Conservation (phyloP, 352 stramenopile species). For the Pythium aquatile region DNA sequence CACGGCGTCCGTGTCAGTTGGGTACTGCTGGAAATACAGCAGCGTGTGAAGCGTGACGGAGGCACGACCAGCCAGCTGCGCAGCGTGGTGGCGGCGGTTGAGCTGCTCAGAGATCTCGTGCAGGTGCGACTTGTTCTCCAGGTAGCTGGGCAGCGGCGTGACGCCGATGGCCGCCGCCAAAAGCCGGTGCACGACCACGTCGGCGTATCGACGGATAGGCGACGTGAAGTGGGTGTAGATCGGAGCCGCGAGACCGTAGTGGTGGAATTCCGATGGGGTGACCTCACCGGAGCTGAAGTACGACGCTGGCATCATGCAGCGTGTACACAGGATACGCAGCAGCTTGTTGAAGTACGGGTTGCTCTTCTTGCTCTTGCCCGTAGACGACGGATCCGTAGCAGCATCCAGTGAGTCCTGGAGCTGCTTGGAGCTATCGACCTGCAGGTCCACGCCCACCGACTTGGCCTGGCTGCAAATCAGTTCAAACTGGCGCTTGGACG, state of each 20-base stretch:
- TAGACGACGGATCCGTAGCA: conserved; percentile 40
- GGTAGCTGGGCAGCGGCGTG: conserved; percentile 92
- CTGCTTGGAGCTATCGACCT: conserved; percentile 79
- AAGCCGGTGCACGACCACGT: conserved; percentile 98
- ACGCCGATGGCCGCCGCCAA: conserved; percentile 96
- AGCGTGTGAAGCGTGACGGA: conserved; percentile 97
- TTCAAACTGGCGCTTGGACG: conserved; percentile 94
- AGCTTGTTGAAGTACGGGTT: conserved; percentile 99
- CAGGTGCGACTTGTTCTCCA: conserved; percentile 92
- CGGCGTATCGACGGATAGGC: conserved; percentile 97
- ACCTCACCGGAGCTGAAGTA: conserved; percentile 99
- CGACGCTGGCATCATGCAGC: conserved; percentile 98
- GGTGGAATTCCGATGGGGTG: conserved; percentile 94
- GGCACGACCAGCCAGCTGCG: conserved; percentile 95
- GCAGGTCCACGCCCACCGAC: conserved; percentile 72
- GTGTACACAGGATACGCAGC: conserved; percentile 94
- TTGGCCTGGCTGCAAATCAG: conserved; percentile 79
- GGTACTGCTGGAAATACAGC: conserved; percentile 95
- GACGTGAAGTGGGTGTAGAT: conserved; percentile 99
- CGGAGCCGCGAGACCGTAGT: conserved; percentile 97
- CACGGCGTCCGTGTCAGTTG: conserved; percentile 87
- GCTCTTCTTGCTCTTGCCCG: conserved; percentile 30
- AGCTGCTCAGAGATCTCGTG: conserved; percentile 97
- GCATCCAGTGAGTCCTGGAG: conserved; percentile 82
- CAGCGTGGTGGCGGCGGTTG: conserved; percentile 95